Percentiles rank a stretch among this genome's conserved stretches.
Conservation (phyloP, 2,329 filamentous ascomycete species). For the Talaromyces pinophilus region DNA sequence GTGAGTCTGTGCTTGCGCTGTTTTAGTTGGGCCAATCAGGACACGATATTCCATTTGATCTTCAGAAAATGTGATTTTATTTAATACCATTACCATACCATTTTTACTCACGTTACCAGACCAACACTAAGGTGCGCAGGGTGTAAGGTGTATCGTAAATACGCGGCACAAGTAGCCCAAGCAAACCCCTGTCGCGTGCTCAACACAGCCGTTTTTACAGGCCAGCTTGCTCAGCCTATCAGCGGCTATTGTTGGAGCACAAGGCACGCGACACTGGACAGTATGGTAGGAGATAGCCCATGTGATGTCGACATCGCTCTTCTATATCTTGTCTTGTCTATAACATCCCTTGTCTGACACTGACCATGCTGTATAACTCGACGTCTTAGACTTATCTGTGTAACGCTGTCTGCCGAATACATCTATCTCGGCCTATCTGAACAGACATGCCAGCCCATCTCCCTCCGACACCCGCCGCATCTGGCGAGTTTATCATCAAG, state of each 20-base stretch:
- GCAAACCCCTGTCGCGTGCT: slow-evolving; percentile 20
- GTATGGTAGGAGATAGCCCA: neutral
- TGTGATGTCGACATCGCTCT: neutral
- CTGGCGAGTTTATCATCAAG: slow-evolving; percentile 41
- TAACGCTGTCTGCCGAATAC: neutral
- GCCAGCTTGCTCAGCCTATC: slow-evolving; percentile 20
- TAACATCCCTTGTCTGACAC: neutral
- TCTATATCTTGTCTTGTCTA: neutral
- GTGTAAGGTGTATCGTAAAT: neutral
- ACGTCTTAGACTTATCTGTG: neutral
- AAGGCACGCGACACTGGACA: slow-evolving; percentile 20
- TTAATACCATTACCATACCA: neutral
- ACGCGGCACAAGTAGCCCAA: neutral
- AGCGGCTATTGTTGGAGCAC: slow-evolving; percentile 18
- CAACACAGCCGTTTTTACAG: slow-evolving; percentile 19
- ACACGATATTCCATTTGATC: neutral
- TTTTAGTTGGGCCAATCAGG: slow-evolving; percentile 10
- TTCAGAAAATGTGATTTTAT: neutral
- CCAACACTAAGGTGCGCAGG: neutral
- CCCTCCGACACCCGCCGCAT: slow-evolving; percentile 36
- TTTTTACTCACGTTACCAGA: neutral
- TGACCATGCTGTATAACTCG: neutral
- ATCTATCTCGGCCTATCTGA: neutral
- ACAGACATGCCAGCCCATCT: slow-evolving; percentile 16
- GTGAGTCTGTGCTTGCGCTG: slow-evolving; percentile 7